A percentile compares a stretch with the other conserved stretches of the same genome.
These are phyloP conservation scores for Rhizopus arrhizus DNA, from an alignment of 371 early-diverging fungal species.

Conservation along the genomic window DNA sequence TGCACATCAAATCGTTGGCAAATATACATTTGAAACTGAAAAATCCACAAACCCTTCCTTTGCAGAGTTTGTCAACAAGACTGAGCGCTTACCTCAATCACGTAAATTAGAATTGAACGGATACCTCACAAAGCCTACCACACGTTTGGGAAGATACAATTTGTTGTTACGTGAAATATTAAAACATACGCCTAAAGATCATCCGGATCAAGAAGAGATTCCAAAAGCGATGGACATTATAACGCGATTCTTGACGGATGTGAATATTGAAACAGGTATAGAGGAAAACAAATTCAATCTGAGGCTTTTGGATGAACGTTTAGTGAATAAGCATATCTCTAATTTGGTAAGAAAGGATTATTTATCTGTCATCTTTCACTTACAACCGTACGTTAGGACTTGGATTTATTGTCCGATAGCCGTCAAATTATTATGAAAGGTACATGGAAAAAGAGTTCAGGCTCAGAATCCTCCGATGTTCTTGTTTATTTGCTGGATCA, in stretches of 20 bases:
- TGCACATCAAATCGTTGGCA: conserved; percentile 83
- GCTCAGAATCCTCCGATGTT: conserved; percentile 68
- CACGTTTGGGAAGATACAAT: conserved; percentile 88
- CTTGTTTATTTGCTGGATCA: conserved; percentile 87
- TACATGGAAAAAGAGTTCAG: conserved; percentile 71
- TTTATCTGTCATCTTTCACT: conserved; percentile 27
- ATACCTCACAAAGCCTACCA: conserved; percentile 84
- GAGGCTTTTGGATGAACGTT: conserved; percentile 23
- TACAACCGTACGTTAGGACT: conserved; percentile 48
- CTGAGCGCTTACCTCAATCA: conserved; percentile 75
- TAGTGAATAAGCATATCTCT: conserved; percentile 72
- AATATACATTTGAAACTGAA: conserved; percentile 81
- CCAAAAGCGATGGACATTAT: conserved; percentile 71
- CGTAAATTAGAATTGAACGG: conserved; percentile 81
- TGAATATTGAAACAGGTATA: conserved; percentile 83
- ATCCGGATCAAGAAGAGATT: conserved; percentile 74
- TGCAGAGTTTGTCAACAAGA: conserved; percentile 73
- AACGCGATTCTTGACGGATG: conserved; percentile 68
- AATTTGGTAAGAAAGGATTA: conserved; percentile 22
- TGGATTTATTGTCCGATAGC: conserved; percentile 56
- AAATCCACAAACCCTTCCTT: conserved; percentile 68
- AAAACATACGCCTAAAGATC: conserved; percentile 80
- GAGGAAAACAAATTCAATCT: conserved; percentile 67
- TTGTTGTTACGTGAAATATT: conserved; percentile 82
- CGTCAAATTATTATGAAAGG: conserved; percentile 82